These are phyloP conservation scores for Vigna angularis DNA, from an alignment of 306 rosid species.

Conservation along the genomic window DNA sequence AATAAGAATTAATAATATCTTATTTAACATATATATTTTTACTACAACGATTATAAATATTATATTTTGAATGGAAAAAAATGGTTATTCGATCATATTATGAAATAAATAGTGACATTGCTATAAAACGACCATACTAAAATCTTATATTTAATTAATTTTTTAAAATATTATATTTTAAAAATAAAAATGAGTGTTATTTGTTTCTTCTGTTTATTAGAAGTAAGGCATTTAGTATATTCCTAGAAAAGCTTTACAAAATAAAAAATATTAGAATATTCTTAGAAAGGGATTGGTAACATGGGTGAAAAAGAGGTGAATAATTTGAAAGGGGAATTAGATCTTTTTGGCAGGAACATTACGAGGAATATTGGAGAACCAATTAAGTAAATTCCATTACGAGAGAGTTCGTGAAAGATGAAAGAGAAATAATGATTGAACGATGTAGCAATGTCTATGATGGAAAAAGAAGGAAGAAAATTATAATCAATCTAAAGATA, in stretches of 20 bases:
- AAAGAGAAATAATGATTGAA: neutral
- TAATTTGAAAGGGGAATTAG: slow-evolving; percentile 1
- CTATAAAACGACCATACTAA: too few relatives aligned
- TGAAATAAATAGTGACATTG: too few relatives aligned
- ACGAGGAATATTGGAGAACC: neutral
- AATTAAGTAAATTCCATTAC: neutral
- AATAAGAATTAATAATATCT: too few relatives aligned
- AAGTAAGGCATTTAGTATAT: neutral
- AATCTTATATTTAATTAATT: too few relatives aligned
- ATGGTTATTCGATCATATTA: too few relatives aligned
- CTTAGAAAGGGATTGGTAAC: neutral
- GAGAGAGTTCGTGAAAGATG: neutral
- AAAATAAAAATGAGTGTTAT: too few relatives aligned
- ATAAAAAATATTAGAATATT: neutral
- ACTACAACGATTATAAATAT: too few relatives aligned
- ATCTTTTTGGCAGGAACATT: neutral
- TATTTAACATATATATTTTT: too few relatives aligned
- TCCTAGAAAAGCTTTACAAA: neutral
- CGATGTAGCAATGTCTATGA: neutral
- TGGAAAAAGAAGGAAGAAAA: neutral
- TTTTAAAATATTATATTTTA: too few relatives aligned
- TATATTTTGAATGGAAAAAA: too few relatives aligned
- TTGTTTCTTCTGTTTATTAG: neutral
- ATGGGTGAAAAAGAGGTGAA: neutral
- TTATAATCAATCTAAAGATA: neutral